Base-by-base conservation (phyloP, 2,329 filamentous ascomycete species). In the Lasiodiplodia theobromae region DNA sequence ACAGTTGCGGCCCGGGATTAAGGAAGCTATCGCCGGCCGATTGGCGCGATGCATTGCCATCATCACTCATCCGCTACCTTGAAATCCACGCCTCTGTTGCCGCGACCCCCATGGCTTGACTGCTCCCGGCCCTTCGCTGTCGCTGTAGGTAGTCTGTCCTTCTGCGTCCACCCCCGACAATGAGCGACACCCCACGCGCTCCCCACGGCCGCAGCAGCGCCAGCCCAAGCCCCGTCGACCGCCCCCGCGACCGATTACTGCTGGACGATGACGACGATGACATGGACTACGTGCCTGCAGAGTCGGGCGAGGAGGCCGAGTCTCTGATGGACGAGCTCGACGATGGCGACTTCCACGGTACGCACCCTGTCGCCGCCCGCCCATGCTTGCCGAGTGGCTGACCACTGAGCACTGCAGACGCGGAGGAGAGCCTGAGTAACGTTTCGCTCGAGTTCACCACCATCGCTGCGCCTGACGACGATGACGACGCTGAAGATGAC, bases 241-340 rank as follows among this genome's bases (percentile, higher is more conserved):
- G 28, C n/a, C n/a, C 51, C 34, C 66, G 56, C 49, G 7, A 34
- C 44, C 16, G 14, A 66, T 78, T 75, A 77, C 73, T 73, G 65
- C 76, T 77, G 68, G 78, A 78, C 68, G 79, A 79, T 72, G 81
- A 83, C 78, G 83, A 86, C 78, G 84, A 25, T 21, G 60, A 85
- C 76, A 84, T 85, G 80, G 84, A 86, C 71, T 84, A 82, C 76
- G 78, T 84, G 73, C 78, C 81, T 34, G 78, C 51, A 34, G 66
- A 63, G 57, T 63, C 81, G 56, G 75, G 80, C 68, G 81, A 82
- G 69, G 77, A 77, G 16, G 78, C 73, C 63, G 78, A 81, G 28
- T 64, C 60, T n/a, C 74, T 78, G 18, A 77, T 77, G 12, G 80
- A 79, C n/a, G 79, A 76, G 10, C 74, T 80, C 53, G 75, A 77